Evolutionary conservation across 1,284 basidiomycete species (phyloP).

Genomic region (Tilletia setariae): DNA sequence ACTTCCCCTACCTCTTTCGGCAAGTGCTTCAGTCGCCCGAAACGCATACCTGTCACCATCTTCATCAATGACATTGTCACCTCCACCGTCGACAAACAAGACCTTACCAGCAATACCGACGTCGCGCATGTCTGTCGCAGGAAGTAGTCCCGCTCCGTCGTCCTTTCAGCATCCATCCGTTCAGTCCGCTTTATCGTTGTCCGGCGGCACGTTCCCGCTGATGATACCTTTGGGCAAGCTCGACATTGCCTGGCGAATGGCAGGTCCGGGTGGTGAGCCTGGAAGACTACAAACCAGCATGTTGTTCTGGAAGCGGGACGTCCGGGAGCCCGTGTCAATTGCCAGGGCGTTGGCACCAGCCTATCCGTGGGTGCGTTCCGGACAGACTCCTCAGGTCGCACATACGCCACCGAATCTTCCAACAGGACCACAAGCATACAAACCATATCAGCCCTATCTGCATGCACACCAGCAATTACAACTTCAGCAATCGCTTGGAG

Average conservation of each 20-base stretch:
- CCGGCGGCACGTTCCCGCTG: background rate
- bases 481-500: too few species aligned
- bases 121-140: background rate
- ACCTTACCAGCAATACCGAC: background rate
- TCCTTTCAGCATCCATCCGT: background rate
- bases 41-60: background rate
- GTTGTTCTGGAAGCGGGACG: constrained; percentile 1
- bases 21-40: too few species aligned
- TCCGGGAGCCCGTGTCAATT: background rate
- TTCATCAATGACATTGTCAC: background rate
- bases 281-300: constrained; percentile 36
- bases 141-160: background rate
- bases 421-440: too few species aligned
- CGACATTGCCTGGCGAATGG: constrained; percentile 49
- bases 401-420: too few species aligned
- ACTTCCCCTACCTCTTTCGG: too few species aligned
- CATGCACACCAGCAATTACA: too few species aligned
- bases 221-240: constrained; percentile 36
- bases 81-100: background rate
- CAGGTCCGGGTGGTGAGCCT: constrained; percentile 33
- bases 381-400: too few species aligned
- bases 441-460: too few species aligned
- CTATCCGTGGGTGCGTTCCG: too few species aligned
- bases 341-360: too few species aligned
- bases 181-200: background rate